Evolutionary conservation across 257 asterid genomes (phyloP), one percentile per base, ranked within the genome.

Genomic region (Cynanchum wilfordii): DNA sequence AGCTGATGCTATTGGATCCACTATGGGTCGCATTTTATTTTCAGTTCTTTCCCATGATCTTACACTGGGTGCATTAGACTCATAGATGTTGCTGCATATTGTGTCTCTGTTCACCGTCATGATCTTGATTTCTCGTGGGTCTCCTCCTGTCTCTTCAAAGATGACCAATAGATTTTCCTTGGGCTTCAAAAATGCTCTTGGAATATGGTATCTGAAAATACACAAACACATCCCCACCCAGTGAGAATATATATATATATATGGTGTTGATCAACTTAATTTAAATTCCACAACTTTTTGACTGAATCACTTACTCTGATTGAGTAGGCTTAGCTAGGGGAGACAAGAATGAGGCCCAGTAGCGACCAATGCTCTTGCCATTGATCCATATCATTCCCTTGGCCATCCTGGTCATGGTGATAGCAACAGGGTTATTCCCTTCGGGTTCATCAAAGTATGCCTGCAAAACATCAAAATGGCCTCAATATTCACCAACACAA

Each of bases 341-440:
- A 19, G 96, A 87, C 64, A 83, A 83, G 78, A 82, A 92, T 27
- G 98, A 90, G 1, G 81, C 81, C 99, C 99, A 95, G 50, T 90
- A 95, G 7, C 99, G 96, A 4, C 99, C 99, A 2, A 95, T 81
- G 85, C 75, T 89, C 58, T 10, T 72, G 10, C 98, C 99, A 6
- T 95, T 95, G 15, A 95, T 86, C 99, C 99, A 95, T 0, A 89
- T 36, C 94, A 89, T 82, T 2, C 99, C 99, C 82, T 92, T 95
- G 4, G 84, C 78, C 99, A 95, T 95, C 47, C 83, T 76, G 7
- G 78, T 65, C 97, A 90, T 86, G 13, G 76, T 80, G n/a, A 95
- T 4, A 0, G 92, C 96, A 9, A 95, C 89, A 0, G 99, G 99
- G 42, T 76, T 77, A 0, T 60, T 66, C 3, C 97, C 97, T 77